Evolutionary conservation across 805 yeast species (phyloP), one percentile per base, ranked within the genome.

Genomic region (Candida easanensis): DNA sequence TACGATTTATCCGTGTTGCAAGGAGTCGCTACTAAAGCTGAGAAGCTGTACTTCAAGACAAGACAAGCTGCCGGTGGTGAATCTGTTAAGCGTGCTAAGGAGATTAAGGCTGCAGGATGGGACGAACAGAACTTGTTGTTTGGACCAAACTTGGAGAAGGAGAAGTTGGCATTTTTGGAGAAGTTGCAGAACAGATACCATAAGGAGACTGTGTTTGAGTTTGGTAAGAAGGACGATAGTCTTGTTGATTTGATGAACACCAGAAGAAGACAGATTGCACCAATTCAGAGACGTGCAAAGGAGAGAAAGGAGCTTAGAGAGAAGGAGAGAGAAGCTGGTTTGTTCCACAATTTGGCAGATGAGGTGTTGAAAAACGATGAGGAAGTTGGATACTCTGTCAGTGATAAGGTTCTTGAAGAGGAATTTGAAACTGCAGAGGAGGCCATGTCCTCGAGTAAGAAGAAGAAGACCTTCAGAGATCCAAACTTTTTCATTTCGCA

Each of bases 171-270:
- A 33, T 82, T 93, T 56, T 72, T 93, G 51, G 85, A 79, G 5
- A 80, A 80, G 54, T 68, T 93, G 47, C 78, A 79, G 46, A 76
- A 86, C 52, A 73, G 97, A 59, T 63, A 70, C 33, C 70, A 79
- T 39, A 84, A 87, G 56, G 98, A 93, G 61, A 93, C 99, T 0
- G 97, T 93, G 4, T 93, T 93, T 61, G 99, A 93, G 64, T 84
- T 89, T 64, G 77, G 81, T 48, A 79, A 82, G 56, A 70, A 73
- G 39, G 74, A 72, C 39, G 87, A 82, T 51, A 83, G 83, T 50
- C 71, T 88, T 59, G 83, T 86, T 31, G 83, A 82, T 41, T 72
- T 93, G 59, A 93, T 93, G 99, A 75, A 81, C 50, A 79, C 80
- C 47, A 74, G 98, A 70, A 75, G 99, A 62, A 74, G 73, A 46